Evolutionary conservation across 306 rosid genomes (phyloP).

Genomic region (Vicia villosa): DNA sequence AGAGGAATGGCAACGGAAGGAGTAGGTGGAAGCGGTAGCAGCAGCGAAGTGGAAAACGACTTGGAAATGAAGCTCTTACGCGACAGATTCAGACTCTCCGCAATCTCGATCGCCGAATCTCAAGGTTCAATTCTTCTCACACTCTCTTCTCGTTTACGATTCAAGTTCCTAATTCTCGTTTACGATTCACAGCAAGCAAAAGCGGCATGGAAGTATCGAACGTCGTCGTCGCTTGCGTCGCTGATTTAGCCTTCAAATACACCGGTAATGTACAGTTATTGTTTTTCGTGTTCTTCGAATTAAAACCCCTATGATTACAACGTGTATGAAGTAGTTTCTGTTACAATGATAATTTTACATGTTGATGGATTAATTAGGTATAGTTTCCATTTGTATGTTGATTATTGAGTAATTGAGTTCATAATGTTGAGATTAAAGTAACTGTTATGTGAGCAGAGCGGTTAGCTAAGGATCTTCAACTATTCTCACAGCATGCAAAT

Average conservation of each 20-base stretch:
- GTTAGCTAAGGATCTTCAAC: conserved; percentile 79
- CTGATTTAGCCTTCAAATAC: conserved; percentile 82
- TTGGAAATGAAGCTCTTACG: conserved; percentile 56
- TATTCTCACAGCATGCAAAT: conserved; percentile 83
- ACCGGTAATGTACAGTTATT: conserved; percentile 49
- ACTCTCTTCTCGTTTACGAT: not conserved
- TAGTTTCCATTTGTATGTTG: conserved; percentile 15
- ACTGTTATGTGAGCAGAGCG: conserved; percentile 53
- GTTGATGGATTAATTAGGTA: not conserved
- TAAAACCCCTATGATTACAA: conserved; percentile 11
- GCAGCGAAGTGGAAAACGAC: conserved; percentile 42
- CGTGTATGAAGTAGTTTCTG: conserved; percentile 6
- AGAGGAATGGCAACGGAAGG: conserved; percentile 24
- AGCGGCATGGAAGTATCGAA: conserved; percentile 65
- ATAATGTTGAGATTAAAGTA: conserved; percentile 15
- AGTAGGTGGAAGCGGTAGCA: conserved; percentile 23
- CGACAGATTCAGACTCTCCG: conserved; percentile 74
- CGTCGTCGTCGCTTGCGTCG: conserved; percentile 72
- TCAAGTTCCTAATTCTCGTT: conserved; percentile 24
- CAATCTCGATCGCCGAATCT: conserved; percentile 66
- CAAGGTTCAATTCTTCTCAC: conserved; percentile 53
- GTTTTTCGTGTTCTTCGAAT: not conserved
- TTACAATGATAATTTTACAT: not conserved
- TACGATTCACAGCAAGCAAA: conserved; percentile 38
- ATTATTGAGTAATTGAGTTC: not conserved